Base-by-base conservation (phyloP, 306 rosid species). In the Psophocarpus tetragonolobus region DNA sequence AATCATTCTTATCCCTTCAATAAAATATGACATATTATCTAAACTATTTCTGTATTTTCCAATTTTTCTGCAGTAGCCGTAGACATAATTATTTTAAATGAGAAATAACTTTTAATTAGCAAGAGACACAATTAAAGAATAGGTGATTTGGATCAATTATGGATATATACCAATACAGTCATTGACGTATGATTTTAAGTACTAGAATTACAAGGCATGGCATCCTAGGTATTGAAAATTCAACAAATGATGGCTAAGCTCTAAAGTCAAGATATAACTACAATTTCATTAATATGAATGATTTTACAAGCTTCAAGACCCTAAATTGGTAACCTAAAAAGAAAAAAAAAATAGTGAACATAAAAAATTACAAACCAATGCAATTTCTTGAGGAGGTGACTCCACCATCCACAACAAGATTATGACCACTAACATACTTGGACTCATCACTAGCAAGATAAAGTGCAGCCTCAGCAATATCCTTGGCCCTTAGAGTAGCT, bases 371-470 rank as follows among this genome's bases (percentile, higher is more conserved):
- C 81, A 88, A 75, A 7, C 83, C 88, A 63, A 92, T 68, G 47
- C 97, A 90, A 86, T 92, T 92, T 71, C 82, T 90, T 5, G 93
- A 88, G 48, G 90, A 67, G 44, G 97, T 92, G 32, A 92, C 67
- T 75, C 97, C 97, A 68, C 97, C 96, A 51, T 92, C 97, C 4
- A 92, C 96, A 42, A 92, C 96, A 32, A 92, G 87, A 44, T 92
- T 92, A 77, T 92, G 97, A 9, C 97, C 97, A 56, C 96, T 92
- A 42, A 92, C 86, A 78, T 92, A 92, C 74, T 73, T 92, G 2
- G 97, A 90, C 48, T 92, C 97, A 18, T 88, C 97, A 35, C 93
- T 80, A 23, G 96, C 97, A 63, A 92, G 93, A 81, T 87, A 92
- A 5, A 92, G 90, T 2, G 93, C 97, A 13, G 97, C 96, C 84